Conservation (phyloP, 2,329 filamentous ascomycete genomes). For the Salinomyces thailandicus region DNA sequence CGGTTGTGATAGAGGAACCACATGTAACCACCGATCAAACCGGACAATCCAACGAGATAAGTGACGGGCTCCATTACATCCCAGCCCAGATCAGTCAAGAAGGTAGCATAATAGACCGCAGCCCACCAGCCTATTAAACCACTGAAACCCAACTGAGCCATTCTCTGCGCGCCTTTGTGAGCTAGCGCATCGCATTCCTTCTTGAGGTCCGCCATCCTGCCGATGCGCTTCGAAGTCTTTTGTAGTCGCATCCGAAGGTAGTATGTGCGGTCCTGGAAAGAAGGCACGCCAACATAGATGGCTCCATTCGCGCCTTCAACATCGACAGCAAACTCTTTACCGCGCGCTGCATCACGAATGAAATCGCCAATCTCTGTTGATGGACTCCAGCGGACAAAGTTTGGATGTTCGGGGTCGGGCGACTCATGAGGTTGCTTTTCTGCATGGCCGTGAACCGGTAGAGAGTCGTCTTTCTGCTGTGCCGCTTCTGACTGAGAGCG, state of each 20-base stretch:
- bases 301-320: slow-evolving; percentile 61
- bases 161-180: slow-evolving; percentile 62
- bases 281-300: slow-evolving; percentile 71
- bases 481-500: slow-evolving; percentile 10
- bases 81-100: slow-evolving; percentile 70
- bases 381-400: slow-evolving; percentile 78
- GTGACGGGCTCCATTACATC: slow-evolving; percentile 85
- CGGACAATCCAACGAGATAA: slow-evolving; percentile 76
- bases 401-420: slow-evolving; percentile 33
- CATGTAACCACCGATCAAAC: slow-evolving; percentile 79
- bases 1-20: slow-evolving; percentile 92
- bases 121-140: slow-evolving; percentile 68
- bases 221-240: slow-evolving; percentile 59
- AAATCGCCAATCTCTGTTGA: slow-evolving; percentile 91
- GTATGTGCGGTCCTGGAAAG: slow-evolving; percentile 82
- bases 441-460: slow-evolving; percentile 49
- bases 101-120: slow-evolving; percentile 20
- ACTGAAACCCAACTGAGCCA: slow-evolving; percentile 71
- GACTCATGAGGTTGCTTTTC: slow-evolving; percentile 31
- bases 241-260: slow-evolving; percentile 70
- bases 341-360: slow-evolving; percentile 76
- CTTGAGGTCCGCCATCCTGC: slow-evolving; percentile 62
- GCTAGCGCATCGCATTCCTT: slow-evolving; percentile 69
- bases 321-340: slow-evolving; percentile 72
- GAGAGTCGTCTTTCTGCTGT: slow-evolving; percentile 5